phyloP scores from a whole-genome alignment of 2,329 filamentous ascomycete genomes.

The Apiospora arundinis region DNA sequence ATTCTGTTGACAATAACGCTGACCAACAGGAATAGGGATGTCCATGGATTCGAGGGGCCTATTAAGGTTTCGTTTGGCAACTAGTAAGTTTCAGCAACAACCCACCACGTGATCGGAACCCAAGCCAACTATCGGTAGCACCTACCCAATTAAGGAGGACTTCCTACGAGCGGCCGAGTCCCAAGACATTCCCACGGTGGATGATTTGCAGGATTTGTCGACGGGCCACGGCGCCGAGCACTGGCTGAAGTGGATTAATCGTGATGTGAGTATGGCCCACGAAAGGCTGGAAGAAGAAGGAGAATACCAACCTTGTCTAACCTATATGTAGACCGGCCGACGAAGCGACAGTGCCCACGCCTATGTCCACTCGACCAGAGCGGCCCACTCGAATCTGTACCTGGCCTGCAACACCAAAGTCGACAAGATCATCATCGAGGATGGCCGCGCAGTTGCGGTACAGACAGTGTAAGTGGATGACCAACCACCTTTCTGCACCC shows the following conservation, averaged over 20 bases:
- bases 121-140: slow-evolving; percentile 45
- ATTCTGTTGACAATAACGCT: neutral
- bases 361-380: slow-evolving; percentile 78
- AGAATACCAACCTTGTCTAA: neutral
- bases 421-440: slow-evolving; percentile 77
- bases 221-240: slow-evolving; percentile 78
- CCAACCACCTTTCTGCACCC: fast-evolving
- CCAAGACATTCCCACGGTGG: slow-evolving; percentile 75
- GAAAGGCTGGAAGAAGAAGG: neutral
- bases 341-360: slow-evolving; percentile 79
- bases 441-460: slow-evolving; percentile 74
- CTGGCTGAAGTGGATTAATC: slow-evolving; percentile 88
- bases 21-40: slow-evolving; percentile 51
- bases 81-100: slow-evolving; percentile 49
- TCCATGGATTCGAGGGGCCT: slow-evolving; percentile 80
- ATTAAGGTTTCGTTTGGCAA: slow-evolving; percentile 86
- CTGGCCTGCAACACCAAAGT: slow-evolving; percentile 78
- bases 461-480: slow-evolving; percentile 58
- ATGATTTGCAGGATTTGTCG: slow-evolving; percentile 76
- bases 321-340: slow-evolving; percentile 63
- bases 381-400: slow-evolving; percentile 73
- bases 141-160: slow-evolving; percentile 82
- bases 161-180: slow-evolving; percentile 76
- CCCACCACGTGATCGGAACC: neutral
- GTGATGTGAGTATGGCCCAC: slow-evolving; percentile 50